phyloP scores from a whole-genome alignment of 768 basidiomycete genomes.

The Chiua virens region DNA sequence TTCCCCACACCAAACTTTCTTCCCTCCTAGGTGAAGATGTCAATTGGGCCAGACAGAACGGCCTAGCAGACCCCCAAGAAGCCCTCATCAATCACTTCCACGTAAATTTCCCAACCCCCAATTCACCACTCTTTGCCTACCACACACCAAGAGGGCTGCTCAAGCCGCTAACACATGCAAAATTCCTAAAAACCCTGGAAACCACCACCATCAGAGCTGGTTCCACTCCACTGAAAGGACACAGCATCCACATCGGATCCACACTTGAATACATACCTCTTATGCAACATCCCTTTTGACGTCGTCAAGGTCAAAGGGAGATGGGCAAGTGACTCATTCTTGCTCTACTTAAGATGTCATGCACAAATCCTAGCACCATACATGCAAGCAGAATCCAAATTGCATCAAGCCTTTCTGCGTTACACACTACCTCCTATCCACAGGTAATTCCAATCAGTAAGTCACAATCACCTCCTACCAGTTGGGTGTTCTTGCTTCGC shows the following conservation, averaged over 20 bases:
- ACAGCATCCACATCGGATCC: conserved; percentile 29
- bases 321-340: conserved; percentile 39
- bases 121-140: conserved; percentile 33
- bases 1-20: not conserved
- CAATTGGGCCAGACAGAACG: conserved; percentile 7
- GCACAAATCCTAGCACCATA: conserved; percentile 32
- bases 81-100: conserved; percentile 11
- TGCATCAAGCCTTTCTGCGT: not conserved
- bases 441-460: not conserved
- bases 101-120: conserved; percentile 29
- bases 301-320: conserved; percentile 17
- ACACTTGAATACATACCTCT: conserved; percentile 40
- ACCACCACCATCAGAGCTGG: not conserved
- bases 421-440: conserved; percentile 11
- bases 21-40: conserved; percentile 17
- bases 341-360: conserved; percentile 28
- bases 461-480: not conserved
- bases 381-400: conserved; percentile 19
- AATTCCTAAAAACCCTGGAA: conserved; percentile 16
- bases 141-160: not conserved
- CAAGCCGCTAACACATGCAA: conserved; percentile 27
- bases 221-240: not conserved
- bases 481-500: not conserved
- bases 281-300: conserved; percentile 34
- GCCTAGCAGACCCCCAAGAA: conserved; percentile 4